Conservation (phyloP, 306 rosid genomes). For the Mimosa pudica region DNA sequence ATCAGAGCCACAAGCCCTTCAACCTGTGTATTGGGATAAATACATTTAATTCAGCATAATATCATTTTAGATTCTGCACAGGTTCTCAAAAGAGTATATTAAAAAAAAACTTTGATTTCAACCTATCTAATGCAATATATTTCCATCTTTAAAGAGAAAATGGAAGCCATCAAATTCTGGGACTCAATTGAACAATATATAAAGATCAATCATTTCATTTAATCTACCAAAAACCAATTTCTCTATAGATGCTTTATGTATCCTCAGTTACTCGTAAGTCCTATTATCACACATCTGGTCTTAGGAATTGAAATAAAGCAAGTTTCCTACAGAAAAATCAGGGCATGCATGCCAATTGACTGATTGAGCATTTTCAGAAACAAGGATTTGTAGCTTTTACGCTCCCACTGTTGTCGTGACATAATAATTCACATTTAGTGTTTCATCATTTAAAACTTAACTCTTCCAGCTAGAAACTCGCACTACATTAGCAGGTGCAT, state of each 20-base stretch:
- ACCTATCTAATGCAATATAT: slow-evolving; percentile 4
- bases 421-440: slow-evolving; percentile 2
- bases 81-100: slow-evolving; percentile 6
- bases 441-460: slow-evolving; percentile 22
- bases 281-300: slow-evolving; percentile 8
- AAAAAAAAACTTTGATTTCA: slow-evolving; percentile 17
- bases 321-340: not conserved
- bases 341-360: slow-evolving; percentile 17
- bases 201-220: not conserved
- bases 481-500: not conserved
- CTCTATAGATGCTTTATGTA: slow-evolving; percentile 25
- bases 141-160: not conserved
- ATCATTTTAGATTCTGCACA: slow-evolving; percentile 5
- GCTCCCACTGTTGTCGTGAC: slow-evolving; percentile 16
- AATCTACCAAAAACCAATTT: not conserved
- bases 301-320: slow-evolving; percentile 22
- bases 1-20: slow-evolving; percentile 83
- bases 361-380: slow-evolving; percentile 21
- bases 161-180: not conserved
- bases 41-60: slow-evolving; percentile 25
- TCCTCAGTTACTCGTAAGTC: slow-evolving; percentile 16
- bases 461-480: not conserved
- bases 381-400: not conserved
- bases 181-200: not conserved
- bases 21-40: slow-evolving; percentile 53